phyloP scores from a whole-genome alignment of 108 stramenopile species.

The Seminavis robusta region DNA sequence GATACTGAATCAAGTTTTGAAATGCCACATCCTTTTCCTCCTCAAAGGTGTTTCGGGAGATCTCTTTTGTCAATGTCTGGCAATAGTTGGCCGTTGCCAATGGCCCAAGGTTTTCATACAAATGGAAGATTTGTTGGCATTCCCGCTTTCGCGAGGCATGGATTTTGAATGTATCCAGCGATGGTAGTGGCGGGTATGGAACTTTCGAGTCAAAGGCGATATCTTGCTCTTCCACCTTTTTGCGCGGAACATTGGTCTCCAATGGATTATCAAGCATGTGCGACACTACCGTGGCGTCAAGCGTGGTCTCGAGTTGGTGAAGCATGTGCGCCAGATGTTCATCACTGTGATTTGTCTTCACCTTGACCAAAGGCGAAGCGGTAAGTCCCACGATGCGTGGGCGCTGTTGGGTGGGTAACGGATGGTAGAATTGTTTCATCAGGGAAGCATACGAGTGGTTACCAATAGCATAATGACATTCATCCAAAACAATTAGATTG shows the following conservation, averaged over 20 bases:
- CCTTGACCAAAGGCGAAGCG: slow-evolving; percentile 55
- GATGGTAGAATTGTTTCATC: slow-evolving; percentile 53
- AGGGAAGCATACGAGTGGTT: slow-evolving; percentile 41
- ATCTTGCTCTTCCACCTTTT: slow-evolving; percentile 11
- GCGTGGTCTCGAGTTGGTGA: slow-evolving; percentile 27
- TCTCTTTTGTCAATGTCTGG: slow-evolving; percentile 21
- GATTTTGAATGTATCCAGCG: too few relatives aligned
- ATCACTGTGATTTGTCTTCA: slow-evolving; percentile 28
- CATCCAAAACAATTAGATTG: slow-evolving; percentile 54
- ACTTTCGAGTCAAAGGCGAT: not conserved
- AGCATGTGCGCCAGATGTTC: slow-evolving; percentile 45
- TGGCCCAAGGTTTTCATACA: slow-evolving; percentile 55
- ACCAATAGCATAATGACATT: slow-evolving; percentile 57
- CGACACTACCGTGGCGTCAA: slow-evolving; percentile 43
- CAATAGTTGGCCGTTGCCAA: slow-evolving; percentile 24
- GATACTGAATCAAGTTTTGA: slow-evolving; percentile 19
- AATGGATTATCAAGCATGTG: slow-evolving; percentile 1
- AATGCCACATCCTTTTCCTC: slow-evolving; percentile 37
- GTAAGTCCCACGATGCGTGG: slow-evolving; percentile 60
- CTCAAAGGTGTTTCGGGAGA: slow-evolving; percentile 46
- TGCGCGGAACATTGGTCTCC: not conserved
- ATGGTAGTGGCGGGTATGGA: not conserved
- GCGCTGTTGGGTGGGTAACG: slow-evolving; percentile 21
- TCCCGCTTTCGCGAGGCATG: slow-evolving; percentile 31
- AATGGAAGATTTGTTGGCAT: slow-evolving; percentile 36